phyloP scores from a whole-genome alignment of 1,284 basidiomycete genomes.

The Meira nashicola region DNA sequence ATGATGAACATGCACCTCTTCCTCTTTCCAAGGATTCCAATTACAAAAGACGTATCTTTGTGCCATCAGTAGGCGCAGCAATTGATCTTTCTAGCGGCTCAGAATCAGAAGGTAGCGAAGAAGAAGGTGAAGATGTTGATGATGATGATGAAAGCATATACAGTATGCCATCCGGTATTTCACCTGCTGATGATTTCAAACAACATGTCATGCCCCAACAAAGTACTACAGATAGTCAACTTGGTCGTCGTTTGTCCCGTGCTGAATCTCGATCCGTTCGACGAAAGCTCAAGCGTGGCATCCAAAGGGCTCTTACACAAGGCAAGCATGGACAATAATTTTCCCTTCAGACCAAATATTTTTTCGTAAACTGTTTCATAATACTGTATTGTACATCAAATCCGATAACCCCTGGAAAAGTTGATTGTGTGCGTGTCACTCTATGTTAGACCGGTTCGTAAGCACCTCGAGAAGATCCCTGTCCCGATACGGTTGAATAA shows the following conservation, averaged over 20 bases:
- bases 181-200: background rate
- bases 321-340: background rate
- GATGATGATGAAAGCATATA: background rate
- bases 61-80: background rate
- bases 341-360: background rate
- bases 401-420: too few species aligned
- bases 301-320: background rate
- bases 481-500: constrained; percentile 7
- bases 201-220: background rate
- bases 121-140: background rate
- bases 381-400: background rate
- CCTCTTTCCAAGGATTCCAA: too few species aligned
- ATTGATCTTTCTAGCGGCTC: constrained; percentile 1
- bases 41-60: background rate
- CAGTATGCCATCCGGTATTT: background rate
- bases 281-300: background rate
- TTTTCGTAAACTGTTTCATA: background rate
- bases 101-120: background rate
- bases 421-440: background rate
- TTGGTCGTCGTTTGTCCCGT: background rate
- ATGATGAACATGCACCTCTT: too few species aligned
- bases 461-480: constrained; percentile 3
- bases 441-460: constrained; percentile 4
- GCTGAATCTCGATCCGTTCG: background rate
- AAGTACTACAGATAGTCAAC: background rate